phyloP scores from a whole-genome alignment of 2,329 filamentous ascomycete genomes.

The Cyphellophora attinorum region DNA sequence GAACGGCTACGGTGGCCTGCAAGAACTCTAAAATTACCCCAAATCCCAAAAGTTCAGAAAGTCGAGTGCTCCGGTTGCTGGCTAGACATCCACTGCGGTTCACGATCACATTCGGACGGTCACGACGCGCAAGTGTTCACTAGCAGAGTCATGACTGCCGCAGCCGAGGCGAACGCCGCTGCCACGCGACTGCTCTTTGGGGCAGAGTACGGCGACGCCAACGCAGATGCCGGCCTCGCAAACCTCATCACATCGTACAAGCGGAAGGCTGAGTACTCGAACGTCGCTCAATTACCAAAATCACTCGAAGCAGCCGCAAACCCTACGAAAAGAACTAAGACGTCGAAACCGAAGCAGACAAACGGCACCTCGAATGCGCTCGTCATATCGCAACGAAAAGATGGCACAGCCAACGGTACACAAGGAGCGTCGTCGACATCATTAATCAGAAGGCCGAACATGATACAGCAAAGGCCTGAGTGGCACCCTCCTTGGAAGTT shows the following conservation, averaged over 20 bases:
- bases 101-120: too few species aligned
- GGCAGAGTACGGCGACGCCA: constrained; percentile 33
- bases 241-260: constrained; percentile 34
- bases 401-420: constrained; percentile 26
- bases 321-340: constrained; percentile 53
- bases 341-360: constrained; percentile 44
- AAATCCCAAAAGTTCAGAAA: too few species aligned
- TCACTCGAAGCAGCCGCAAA: constrained; percentile 58
- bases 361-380: constrained; percentile 46
- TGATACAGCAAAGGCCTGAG: constrained; percentile 66
- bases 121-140: too few species aligned
- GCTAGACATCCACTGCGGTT: too few species aligned
- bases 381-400: constrained; percentile 22
- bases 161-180: constrained; percentile 28
- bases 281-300: constrained; percentile 67
- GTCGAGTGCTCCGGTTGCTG: too few species aligned
- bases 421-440: constrained; percentile 40
- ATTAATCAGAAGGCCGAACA: constrained; percentile 53
- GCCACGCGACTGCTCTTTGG: constrained; percentile 39
- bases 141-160: constrained; percentile 18
- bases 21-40: too few species aligned
- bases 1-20: too few species aligned
- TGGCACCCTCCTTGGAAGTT: constrained; percentile 99
- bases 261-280: constrained; percentile 58
- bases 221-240: constrained; percentile 25